phyloP scores from a whole-genome alignment of 768 basidiomycete genomes.

The Candolleomyces eurysporus region DNA sequence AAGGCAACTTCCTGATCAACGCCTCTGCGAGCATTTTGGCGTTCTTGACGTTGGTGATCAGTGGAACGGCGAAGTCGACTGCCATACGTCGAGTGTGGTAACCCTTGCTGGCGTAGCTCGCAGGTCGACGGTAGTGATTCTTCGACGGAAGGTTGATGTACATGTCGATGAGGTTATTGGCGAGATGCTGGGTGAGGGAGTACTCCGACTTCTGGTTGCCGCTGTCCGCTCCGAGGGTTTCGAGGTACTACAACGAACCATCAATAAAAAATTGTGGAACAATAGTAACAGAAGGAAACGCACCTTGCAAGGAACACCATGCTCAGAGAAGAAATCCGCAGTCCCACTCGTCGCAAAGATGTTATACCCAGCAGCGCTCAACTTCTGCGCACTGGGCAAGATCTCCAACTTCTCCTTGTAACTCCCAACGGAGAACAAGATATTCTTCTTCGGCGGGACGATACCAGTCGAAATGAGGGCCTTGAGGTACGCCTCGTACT shows the following conservation, averaged over 20 bases:
- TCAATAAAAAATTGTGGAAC: neutral
- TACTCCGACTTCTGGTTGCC: conserved; percentile 94
- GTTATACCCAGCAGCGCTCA: conserved; percentile 90
- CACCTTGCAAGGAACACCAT: conserved; percentile 95
- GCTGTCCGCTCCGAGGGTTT: conserved; percentile 75
- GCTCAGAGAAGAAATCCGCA: conserved; percentile 95
- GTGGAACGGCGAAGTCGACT: conserved; percentile 95
- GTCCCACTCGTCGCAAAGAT: conserved; percentile 98
- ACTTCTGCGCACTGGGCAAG: conserved; percentile 90
- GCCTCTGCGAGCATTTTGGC: conserved; percentile 96
- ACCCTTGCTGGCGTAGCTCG: conserved; percentile 95
- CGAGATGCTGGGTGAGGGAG: conserved; percentile 93
- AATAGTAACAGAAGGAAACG: neutral
- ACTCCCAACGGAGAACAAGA: conserved; percentile 93
- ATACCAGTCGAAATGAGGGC: conserved; percentile 96
- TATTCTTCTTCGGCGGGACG: conserved; percentile 93
- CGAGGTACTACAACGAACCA: conserved; percentile 64
- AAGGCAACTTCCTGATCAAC: conserved; percentile 81
- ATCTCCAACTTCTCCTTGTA: conserved; percentile 98
- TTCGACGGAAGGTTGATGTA: conserved; percentile 99
- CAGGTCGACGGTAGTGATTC: conserved; percentile 95
- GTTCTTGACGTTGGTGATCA: conserved; percentile 98
- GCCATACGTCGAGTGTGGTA: conserved; percentile 98
- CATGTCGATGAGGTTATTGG: conserved; percentile 97
- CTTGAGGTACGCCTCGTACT: conserved; percentile 98